Evolutionary conservation across 306 rosid genomes (phyloP).

Genomic region (Dalbergia oliveri): DNA sequence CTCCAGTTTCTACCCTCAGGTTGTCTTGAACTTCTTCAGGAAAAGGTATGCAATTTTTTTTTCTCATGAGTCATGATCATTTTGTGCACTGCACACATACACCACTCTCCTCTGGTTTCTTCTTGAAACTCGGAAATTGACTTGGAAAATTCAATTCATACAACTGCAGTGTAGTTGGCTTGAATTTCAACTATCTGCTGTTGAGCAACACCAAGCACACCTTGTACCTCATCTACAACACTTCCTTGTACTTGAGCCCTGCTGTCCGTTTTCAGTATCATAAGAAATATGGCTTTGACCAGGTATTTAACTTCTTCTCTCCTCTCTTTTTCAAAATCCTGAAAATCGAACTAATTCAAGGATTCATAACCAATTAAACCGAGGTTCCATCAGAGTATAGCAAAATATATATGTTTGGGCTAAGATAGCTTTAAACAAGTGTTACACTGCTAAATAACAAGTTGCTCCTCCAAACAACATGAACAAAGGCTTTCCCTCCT

Average conservation of each 20-base stretch:
- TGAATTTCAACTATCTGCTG: constrained; percentile 77
- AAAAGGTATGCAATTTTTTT: constrained; percentile 50
- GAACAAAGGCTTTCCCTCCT: too few relatives aligned
- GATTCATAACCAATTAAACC: too few relatives aligned
- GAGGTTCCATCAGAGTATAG: too few relatives aligned
- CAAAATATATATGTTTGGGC: too few relatives aligned
- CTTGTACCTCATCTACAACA: constrained; percentile 74
- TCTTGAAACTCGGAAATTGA: not conserved
- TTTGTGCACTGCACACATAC: not conserved
- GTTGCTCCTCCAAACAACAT: too few relatives aligned
- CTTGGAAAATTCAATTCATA: not conserved
- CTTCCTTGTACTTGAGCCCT: constrained; percentile 73
- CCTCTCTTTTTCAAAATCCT: too few relatives aligned
- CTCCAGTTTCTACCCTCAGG: constrained; percentile 72
- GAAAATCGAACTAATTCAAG: too few relatives aligned
- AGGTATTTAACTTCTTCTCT: constrained; percentile 46
- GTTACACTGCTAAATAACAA: too few relatives aligned
- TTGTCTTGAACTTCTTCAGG: constrained; percentile 66
- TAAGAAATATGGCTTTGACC: constrained; percentile 63
- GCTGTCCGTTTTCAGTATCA: constrained; percentile 68
- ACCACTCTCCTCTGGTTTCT: too few relatives aligned
- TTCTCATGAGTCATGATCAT: not conserved
- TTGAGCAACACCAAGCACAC: constrained; percentile 77
- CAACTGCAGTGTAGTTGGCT: constrained; percentile 69
- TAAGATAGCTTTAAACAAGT: too few relatives aligned